phyloP scores from a whole-genome alignment of 257 asterid genomes.

The Prunella vulgaris region DNA sequence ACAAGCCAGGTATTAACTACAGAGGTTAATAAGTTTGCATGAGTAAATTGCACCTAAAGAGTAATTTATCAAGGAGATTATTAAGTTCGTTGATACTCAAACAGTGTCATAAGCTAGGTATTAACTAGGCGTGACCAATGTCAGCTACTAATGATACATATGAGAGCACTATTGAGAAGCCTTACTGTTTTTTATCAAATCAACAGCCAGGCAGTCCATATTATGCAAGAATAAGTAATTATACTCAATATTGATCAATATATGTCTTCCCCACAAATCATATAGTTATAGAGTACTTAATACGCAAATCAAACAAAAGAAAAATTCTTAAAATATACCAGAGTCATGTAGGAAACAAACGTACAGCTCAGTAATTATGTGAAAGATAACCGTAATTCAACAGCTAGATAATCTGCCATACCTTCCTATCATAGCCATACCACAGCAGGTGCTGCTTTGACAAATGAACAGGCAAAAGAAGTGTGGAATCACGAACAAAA shows the following conservation, averaged over 20 bases:
- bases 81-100: background rate
- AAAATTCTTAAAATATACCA: background rate
- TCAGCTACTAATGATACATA: background rate
- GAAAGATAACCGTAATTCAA: background rate
- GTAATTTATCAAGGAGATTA: background rate
- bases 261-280: background rate
- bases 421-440: conserved; percentile 99
- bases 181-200: background rate
- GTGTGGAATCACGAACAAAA: conserved; percentile 96
- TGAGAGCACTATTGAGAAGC: background rate
- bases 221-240: background rate
- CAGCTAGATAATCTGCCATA: conserved; percentile 21
- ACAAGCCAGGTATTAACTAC: background rate
- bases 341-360: conserved; percentile 6
- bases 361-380: background rate
- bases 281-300: background rate
- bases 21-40: background rate
- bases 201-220: background rate
- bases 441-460: conserved; percentile 94
- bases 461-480: conserved; percentile 89
- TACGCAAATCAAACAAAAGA: background rate
- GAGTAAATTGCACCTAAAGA: background rate
- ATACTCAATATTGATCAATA: background rate
- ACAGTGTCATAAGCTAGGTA: too few relatives aligned
- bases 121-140: background rate